Evolutionary conservation across 768 basidiomycete species (phyloP).

Genomic region (Mycena alexandri): DNA sequence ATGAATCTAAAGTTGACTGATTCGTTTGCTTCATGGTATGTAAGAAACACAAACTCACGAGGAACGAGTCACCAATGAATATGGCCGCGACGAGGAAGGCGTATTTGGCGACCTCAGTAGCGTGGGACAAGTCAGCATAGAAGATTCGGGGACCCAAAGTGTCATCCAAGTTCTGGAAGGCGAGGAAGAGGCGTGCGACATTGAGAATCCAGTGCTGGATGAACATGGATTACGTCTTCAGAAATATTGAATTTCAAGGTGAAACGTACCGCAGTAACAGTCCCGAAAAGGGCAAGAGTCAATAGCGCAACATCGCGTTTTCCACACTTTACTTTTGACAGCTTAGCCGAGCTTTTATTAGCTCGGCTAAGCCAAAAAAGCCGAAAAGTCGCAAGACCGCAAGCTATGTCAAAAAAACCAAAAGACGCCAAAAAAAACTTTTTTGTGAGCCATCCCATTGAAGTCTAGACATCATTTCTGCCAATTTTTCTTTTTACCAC

Average conservation of each 20-base stretch:
- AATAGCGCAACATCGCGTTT: neutral
- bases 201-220: slow-evolving; percentile 17
- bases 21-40: neutral
- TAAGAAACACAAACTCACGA: neutral
- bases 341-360: too few relatives aligned
- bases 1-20: slow-evolving; percentile 5
- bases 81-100: neutral
- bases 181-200: slow-evolving; percentile 4
- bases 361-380: too few relatives aligned
- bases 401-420: too few relatives aligned
- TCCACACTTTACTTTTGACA: too few relatives aligned
- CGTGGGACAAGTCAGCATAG: slow-evolving; percentile 11
- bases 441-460: too few relatives aligned
- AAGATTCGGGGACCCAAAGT: neutral
- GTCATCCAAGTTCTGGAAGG: neutral
- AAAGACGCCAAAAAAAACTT: too few relatives aligned
- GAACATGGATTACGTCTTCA: neutral
- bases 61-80: neutral
- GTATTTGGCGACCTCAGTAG: slow-evolving; percentile 9
- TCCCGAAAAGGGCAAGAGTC: neutral
- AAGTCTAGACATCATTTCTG: too few relatives aligned
- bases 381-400: too few relatives aligned
- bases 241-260: neutral
- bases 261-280: slow-evolving; percentile 4
- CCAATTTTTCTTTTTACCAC: too few relatives aligned